phyloP scores from a whole-genome alignment of 148 eudicot species.

The Salicornia ramosissima region DNA sequence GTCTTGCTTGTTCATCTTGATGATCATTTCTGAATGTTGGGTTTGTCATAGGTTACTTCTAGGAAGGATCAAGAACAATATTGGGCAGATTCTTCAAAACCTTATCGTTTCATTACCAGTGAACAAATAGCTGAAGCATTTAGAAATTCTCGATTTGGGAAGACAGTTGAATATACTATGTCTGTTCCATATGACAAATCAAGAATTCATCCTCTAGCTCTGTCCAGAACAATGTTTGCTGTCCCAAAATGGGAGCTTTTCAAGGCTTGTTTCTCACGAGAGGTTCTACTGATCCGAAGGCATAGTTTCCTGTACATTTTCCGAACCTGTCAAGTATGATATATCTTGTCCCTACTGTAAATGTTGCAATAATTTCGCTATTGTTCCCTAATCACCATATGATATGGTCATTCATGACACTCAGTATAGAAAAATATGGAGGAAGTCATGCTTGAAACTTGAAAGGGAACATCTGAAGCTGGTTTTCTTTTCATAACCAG shows the following conservation, averaged over 20 bases:
- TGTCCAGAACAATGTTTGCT: conserved; percentile 47
- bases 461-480: background rate
- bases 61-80: conserved; percentile 86
- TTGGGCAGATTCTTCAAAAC: conserved; percentile 75
- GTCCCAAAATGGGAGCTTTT: conserved; percentile 64
- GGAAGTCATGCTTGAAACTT: background rate
- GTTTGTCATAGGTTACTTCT: conserved; percentile 65
- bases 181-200: conserved; percentile 52
- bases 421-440: background rate
- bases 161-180: conserved; percentile 38
- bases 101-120: conserved; percentile 59
- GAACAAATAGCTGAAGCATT: conserved; percentile 70
- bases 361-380: background rate
- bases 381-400: background rate
- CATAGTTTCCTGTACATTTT: conserved; percentile 68
- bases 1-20: background rate
- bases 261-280: conserved; percentile 62
- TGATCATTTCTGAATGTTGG: background rate
- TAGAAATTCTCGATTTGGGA: conserved; percentile 59
- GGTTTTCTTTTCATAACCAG: background rate
- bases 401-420: background rate
- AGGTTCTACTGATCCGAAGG: conserved; percentile 62
- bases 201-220: conserved; percentile 48
- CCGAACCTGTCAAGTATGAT: conserved; percentile 69
- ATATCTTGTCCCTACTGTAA: background rate